Evolutionary conservation across 164 flowering plant genomes (phyloP).

Genomic region (Warburgia ugandensis): DNA sequence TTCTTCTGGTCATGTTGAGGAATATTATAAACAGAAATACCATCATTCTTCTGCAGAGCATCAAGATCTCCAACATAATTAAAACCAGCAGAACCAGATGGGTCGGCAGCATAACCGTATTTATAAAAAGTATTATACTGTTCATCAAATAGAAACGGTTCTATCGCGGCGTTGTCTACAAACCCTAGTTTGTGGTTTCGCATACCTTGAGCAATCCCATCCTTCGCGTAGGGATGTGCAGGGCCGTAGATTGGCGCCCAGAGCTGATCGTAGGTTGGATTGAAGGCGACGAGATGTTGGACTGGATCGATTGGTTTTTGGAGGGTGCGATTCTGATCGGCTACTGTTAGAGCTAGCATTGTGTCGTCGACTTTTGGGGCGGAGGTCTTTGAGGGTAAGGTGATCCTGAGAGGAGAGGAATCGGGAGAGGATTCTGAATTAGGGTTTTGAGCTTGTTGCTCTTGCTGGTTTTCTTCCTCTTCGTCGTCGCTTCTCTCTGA

Average conservation of each 20-base stretch:
- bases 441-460: neutral
- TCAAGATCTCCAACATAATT: conserved; percentile 77
- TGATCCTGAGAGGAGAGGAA: conserved; percentile 49
- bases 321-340: conserved; percentile 19
- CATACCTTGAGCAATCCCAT: conserved; percentile 92
- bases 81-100: conserved; percentile 51
- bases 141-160: conserved; percentile 75
- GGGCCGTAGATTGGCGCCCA: conserved; percentile 95
- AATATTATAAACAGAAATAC: conserved; percentile 69
- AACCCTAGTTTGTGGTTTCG: conserved; percentile 93
- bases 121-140: conserved; percentile 91
- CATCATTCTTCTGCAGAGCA: conserved; percentile 42
- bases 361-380: conserved; percentile 89
- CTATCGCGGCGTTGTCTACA: conserved; percentile 79
- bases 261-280: conserved; percentile 94
- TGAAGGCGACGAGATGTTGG: conserved; percentile 67
- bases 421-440: conserved; percentile 15
- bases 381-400: conserved; percentile 53
- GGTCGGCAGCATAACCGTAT: conserved; percentile 89
- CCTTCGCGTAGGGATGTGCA: conserved; percentile 91
- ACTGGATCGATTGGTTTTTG: conserved; percentile 70
- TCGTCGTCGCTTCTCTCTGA: conserved; percentile 2
- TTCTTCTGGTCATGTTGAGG: conserved; percentile 75
- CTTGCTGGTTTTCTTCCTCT: neutral
- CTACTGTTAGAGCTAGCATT: conserved; percentile 52